Conservation (phyloP, 2,329 filamentous ascomycete genomes). For the Acrodontium crateriforme region DNA sequence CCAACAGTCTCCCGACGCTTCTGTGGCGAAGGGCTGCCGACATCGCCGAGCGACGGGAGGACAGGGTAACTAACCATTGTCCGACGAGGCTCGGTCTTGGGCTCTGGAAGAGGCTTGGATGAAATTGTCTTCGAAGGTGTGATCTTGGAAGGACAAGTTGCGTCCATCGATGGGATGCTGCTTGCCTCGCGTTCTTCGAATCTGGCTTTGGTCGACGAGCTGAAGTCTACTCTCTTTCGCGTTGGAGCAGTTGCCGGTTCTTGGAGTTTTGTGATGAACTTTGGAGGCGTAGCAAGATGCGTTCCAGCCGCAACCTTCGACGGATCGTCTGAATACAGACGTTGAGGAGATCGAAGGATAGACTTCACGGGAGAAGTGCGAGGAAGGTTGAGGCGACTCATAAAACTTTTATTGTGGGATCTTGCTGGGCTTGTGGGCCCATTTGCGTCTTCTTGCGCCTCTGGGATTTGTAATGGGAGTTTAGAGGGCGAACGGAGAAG, state of each 20-base stretch:
- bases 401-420: conserved; percentile 15
- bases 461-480: conserved; percentile 8
- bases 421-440: background rate
- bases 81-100: conserved; percentile 4
- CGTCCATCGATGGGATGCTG: conserved; percentile 14
- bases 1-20: conserved; percentile 23
- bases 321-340: conserved; percentile 46
- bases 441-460: background rate
- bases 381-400: conserved; percentile 34
- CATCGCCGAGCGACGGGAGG: conserved; percentile 8
- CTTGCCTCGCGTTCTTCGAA: conserved; percentile 16
- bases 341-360: conserved; percentile 46
- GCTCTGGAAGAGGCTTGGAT: conserved; percentile 1
- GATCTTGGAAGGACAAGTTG: conserved; percentile 14
- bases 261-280: conserved; percentile 5
- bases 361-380: conserved; percentile 44
- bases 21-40: conserved; percentile 18
- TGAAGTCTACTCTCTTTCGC: conserved; percentile 72
- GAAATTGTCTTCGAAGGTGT: conserved; percentile 2
- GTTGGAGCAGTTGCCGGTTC: conserved; percentile 41
- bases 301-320: conserved; percentile 47
- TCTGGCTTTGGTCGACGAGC: conserved; percentile 40
- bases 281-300: conserved; percentile 34
- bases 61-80: conserved; percentile 4
- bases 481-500: conserved; percentile 16